Evolutionary conservation across 306 rosid genomes (phyloP).

Genomic region (Dryas octopetala): DNA sequence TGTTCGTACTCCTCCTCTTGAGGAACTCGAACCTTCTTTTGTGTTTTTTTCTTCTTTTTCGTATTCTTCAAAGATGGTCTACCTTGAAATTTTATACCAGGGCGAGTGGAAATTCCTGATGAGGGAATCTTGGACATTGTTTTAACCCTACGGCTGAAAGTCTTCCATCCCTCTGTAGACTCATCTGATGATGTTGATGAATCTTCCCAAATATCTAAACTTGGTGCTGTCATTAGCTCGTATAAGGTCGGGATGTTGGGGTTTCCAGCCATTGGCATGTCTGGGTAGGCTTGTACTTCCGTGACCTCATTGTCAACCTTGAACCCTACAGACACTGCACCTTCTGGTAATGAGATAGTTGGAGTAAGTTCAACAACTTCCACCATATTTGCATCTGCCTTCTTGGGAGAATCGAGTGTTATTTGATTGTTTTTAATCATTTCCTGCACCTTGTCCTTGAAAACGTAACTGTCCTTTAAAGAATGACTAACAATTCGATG

Average conservation of each 20-base stretch:
- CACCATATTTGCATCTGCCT: neutral
- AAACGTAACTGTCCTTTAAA: neutral
- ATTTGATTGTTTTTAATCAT: neutral
- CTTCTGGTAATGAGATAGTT: neutral
- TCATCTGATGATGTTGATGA: rapidly evolving
- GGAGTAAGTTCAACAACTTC: neutral
- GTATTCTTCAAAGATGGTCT: no score
- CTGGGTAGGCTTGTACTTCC: neutral
- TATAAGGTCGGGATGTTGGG: neutral
- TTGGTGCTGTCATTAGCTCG: neutral
- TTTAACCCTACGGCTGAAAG: no score
- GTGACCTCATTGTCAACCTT: neutral
- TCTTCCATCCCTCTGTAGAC: neutral
- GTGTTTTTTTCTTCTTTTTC: no score
- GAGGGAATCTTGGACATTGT: no score
- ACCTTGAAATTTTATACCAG: no score
- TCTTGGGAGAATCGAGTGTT: neutral
- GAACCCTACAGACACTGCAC: neutral
- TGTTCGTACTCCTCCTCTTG: neutral
- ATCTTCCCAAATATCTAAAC: neutral
- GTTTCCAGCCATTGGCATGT: neutral
- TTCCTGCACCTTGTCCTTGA: neutral
- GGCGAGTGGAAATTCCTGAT: no score
- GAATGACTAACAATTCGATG: neutral
- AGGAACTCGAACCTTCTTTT: no score